Base-by-base conservation (phyloP, 2,329 filamentous ascomycete species). In the Amesomyces nigricolor region DNA sequence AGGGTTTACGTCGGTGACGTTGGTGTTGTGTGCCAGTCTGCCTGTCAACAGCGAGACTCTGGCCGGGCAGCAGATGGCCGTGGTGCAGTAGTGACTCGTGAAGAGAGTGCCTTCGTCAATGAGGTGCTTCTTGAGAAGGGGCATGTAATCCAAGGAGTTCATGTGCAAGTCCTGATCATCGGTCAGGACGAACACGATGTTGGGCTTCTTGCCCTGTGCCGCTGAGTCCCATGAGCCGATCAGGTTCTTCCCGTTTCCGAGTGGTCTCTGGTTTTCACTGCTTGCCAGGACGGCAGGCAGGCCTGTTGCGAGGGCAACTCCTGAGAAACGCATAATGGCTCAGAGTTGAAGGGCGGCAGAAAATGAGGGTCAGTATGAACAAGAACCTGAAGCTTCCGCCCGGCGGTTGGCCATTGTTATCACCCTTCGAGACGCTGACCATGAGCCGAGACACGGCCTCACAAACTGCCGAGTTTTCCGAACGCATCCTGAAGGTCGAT, bases 151-250 rank as follows among this genome's bases (percentile, higher is more conserved):
- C 2, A 85, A 61, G 0, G 82, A 86, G 47, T 81, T 70, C 62
- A 86, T 68, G 60, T 82, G 78, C 3, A 82, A 66, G 64, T 87
- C 83, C 65, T 86, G 83, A 62, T 86, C 83, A 63, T 87, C 83
- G 0, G 81, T 83, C 40, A 86, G 70, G 58, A 86, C 77, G 60
- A 86, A 82, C 32, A 86, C 70, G 56, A 85, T 78, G 61, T 85
- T 85, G 1, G 78, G 76, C 54, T 53, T 51, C 53, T 57, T 61
- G 2, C 47, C 47, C 40, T 53, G n/a, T n/a, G 51, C 5, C 17
- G 17, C 47, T 9, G 46, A 37, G 5, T 13, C 38, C 47, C 47
- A 50, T 30, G 51, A 46, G 40, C 16, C 35, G 17, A 17, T 17
- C 14, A 46, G 35, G 26, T 32, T 26, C 19, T 52, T 39, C n/a